These are phyloP conservation scores for Thalassiosira hispida DNA, from an alignment of 352 stramenopile genomes.

Conservation along the genomic window DNA sequence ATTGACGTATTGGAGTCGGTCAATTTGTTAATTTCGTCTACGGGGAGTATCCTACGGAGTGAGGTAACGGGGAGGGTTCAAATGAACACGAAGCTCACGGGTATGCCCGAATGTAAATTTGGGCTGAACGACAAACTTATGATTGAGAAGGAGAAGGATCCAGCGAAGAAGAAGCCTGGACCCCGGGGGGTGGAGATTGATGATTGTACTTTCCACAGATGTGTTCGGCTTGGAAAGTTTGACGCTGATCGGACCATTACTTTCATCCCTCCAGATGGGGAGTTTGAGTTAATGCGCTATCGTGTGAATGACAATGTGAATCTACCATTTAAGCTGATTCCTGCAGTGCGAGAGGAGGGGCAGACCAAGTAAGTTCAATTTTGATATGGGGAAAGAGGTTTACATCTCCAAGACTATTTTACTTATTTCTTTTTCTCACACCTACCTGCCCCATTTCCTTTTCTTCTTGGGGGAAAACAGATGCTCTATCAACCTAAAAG, in stretches of 20 bases:
- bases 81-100: slow-evolving; percentile 97
- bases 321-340: slow-evolving; percentile 97
- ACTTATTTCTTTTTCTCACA: slow-evolving; percentile 12
- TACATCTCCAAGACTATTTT: slow-evolving; percentile 4
- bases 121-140: slow-evolving; percentile 98
- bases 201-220: slow-evolving; percentile 98
- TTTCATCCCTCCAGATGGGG: slow-evolving; percentile 97
- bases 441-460: slow-evolving; percentile 1
- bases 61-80: slow-evolving; percentile 95
- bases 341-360: slow-evolving; percentile 94
- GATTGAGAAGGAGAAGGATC: slow-evolving; percentile 92
- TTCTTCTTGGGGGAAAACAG: slow-evolving; percentile 26
- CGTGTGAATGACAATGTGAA: slow-evolving; percentile 97
- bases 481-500: slow-evolving; percentile 89
- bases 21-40: slow-evolving; percentile 95
- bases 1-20: slow-evolving; percentile 97
- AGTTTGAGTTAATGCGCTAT: slow-evolving; percentile 99
- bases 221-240: slow-evolving; percentile 97
- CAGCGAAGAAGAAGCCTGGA: slow-evolving; percentile 66
- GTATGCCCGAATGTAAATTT: slow-evolving; percentile 99
- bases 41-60: slow-evolving; percentile 92
- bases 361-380: slow-evolving; percentile 69
- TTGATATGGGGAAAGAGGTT: neutral
- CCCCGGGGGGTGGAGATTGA: slow-evolving; percentile 95
- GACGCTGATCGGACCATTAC: slow-evolving; percentile 97